Conservation (phyloP, 1,284 basidiomycete species). For the Ceratobasidium sp. region DNA sequence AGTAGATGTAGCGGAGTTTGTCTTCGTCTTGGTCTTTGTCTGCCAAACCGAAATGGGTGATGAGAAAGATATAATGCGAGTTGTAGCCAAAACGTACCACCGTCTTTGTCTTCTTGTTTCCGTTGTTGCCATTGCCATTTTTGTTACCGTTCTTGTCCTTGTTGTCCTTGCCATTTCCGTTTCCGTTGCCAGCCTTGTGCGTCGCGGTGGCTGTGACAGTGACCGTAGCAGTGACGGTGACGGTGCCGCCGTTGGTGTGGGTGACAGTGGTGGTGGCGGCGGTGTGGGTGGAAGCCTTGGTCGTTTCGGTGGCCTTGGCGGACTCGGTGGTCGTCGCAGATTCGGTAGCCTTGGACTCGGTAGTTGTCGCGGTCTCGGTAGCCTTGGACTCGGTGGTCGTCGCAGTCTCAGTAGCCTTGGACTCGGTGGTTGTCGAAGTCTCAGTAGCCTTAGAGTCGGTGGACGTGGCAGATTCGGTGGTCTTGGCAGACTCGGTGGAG, state of each 20-base stretch:
- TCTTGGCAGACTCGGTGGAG: too few relatives aligned
- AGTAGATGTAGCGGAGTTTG: conserved; percentile 9
- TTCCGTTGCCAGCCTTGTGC: neutral
- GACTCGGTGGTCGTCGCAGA: neutral
- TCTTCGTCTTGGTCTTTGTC: neutral
- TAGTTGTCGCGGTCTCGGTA: neutral
- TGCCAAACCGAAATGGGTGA: neutral
- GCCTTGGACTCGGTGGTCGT: neutral
- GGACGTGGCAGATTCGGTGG: neutral
- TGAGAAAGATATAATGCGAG: too few relatives aligned
- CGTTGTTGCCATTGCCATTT: neutral
- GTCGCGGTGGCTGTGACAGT: conserved; percentile 15
- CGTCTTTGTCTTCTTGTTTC: neutral
- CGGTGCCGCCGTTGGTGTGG: neutral
- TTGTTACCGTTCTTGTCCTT: neutral
- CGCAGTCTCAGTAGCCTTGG: neutral
- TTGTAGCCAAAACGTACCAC: conserved; percentile 6
- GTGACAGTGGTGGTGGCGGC: neutral
- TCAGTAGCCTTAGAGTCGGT: neutral
- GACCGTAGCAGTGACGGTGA: conserved; percentile 23
- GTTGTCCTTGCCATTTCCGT: neutral
- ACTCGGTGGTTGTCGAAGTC: neutral
- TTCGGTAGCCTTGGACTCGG: neutral
- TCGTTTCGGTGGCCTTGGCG: neutral
- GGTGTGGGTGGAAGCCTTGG: neutral